Evolutionary conservation across 2,329 filamentous ascomycete species (phyloP).

Genomic region (Ascochyta koolunga): DNA sequence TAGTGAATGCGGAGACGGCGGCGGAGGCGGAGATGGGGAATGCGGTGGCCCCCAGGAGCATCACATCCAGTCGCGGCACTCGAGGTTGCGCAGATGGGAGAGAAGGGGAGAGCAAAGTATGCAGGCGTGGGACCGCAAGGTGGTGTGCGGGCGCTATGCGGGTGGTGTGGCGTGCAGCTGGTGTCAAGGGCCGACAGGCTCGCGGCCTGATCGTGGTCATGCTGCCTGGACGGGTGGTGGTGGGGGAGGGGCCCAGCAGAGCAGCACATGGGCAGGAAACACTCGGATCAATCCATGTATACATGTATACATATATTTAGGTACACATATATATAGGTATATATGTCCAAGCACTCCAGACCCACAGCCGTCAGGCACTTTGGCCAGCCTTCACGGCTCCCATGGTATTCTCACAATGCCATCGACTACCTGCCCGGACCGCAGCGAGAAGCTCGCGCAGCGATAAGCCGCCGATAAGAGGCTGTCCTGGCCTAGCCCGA

Average conservation of each 20-base stretch:
- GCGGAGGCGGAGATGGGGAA: slow-evolving; percentile 20
- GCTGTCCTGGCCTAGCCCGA: neutral
- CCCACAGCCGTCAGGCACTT: neutral
- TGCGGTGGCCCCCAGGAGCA: slow-evolving; percentile 18
- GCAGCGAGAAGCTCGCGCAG: slow-evolving; percentile 16
- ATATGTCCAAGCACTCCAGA: neutral
- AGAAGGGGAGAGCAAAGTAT: no score
- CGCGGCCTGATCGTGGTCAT: slow-evolving; percentile 9
- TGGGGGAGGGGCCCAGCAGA: slow-evolving; percentile 14
- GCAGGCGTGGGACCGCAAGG: no score
- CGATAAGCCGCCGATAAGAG: slow-evolving; percentile 7
- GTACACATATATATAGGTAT: no score
- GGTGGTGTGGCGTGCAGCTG: neutral
- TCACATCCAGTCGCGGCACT: slow-evolving; percentile 18
- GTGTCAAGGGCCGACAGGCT: slow-evolving; percentile 7
- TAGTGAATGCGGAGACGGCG: slow-evolving; percentile 1
- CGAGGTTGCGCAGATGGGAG: neutral
- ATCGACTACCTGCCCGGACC: slow-evolving; percentile 4
- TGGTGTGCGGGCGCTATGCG: neutral
- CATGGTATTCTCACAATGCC: no score
- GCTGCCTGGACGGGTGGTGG: slow-evolving; percentile 13
- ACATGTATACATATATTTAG: no score
- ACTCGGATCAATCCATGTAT: no score
- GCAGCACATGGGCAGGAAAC: slow-evolving; percentile 2
- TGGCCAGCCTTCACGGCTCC: neutral